These are phyloP conservation scores for Sungouiella thailandica DNA, from an alignment of 805 yeast genomes.

Conservation along the genomic window DNA sequence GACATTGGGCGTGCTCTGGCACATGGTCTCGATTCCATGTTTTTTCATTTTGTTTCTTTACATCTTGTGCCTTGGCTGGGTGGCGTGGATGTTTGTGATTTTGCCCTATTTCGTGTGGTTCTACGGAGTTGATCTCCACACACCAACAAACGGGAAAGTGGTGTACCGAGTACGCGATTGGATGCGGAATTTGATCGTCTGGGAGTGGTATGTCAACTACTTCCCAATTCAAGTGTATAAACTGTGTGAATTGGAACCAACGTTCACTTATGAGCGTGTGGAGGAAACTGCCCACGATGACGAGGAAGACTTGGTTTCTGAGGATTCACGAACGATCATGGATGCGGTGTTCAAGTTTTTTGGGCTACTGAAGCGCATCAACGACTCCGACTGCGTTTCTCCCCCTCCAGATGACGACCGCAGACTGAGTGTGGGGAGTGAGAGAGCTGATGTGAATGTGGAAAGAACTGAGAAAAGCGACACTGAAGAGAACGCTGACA, in stretches of 20 bases:
- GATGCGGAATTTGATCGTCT: conserved; percentile 53
- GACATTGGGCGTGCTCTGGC: conserved; percentile 68
- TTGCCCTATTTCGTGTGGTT: conserved; percentile 56
- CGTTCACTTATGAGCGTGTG: conserved; percentile 44
- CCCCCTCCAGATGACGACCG: neutral
- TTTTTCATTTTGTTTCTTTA: conserved; percentile 49
- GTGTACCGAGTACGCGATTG: conserved; percentile 50
- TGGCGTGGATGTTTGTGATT: conserved; percentile 65
- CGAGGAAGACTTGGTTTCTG: conserved; percentile 40
- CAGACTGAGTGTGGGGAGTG: too few relatives aligned
- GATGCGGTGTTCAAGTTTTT: conserved; percentile 31
- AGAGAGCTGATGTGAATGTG: too few relatives aligned
- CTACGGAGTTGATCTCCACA: conserved; percentile 52
- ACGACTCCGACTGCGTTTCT: conserved; percentile 20
- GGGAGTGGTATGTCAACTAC: conserved; percentile 71
- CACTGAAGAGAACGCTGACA: conserved; percentile 1
- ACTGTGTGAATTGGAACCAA: conserved; percentile 66
- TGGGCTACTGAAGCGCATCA: conserved; percentile 35
- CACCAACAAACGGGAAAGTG: conserved; percentile 73
- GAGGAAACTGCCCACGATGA: conserved; percentile 24
- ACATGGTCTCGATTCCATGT: conserved; percentile 63
- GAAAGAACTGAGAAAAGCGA: neutral
- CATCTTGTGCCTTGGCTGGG: conserved; percentile 43
- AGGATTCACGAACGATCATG: conserved; percentile 29
- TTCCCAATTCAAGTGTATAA: conserved; percentile 76